Evolutionary conservation across 2,329 filamentous ascomycete species (phyloP), one percentile per base, ranked within the genome.

Genomic region (Aspergillus pseudoglaucus): DNA sequence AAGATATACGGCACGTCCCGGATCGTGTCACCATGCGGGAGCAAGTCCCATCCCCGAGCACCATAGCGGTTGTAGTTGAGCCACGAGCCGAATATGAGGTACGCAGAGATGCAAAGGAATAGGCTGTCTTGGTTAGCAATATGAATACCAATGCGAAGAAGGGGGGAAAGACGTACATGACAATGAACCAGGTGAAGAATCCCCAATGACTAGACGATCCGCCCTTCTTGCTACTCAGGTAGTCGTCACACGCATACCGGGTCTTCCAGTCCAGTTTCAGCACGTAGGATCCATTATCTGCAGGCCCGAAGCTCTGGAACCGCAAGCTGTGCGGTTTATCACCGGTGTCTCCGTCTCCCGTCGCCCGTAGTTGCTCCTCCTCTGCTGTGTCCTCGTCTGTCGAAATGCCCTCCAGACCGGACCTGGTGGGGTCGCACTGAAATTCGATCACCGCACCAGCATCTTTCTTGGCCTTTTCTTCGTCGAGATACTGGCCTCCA

Each of bases 41-140:
- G 76, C 15, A 96, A 78, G 62, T 97, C 93, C 90, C 90, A 97
- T 48, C 93, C 93, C 40, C 91, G 81, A 45, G 91, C 90, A 42
- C 91, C 91, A 69, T 95, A 95, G 53, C 90, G 87, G 74, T 90
- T 96, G 78, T 97, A 97, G 76, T 97, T 97, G 67, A 97, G 83
- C 93, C 93, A 98, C 17, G 90, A 95, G 55, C 91, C 90, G 64
- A 97, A 97, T 67, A 97, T 95, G 56, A 98, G 84, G 72, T 97
- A 98, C 20, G 90, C 75, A 2, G 93, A 89, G 37, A 83, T 85
- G 41, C 81, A 81, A 53, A 97, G 78, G 79, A 98, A 98, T 50
- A 85, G 73, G 58, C 90, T 95, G 56, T 17, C 46, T n/a, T 18
- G 9, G 15, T 45, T 40, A 45, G 40, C 42, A 39, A 54, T 45